Base-by-base conservation (phyloP, 345 rosid species). In the Theobroma cacao region DNA sequence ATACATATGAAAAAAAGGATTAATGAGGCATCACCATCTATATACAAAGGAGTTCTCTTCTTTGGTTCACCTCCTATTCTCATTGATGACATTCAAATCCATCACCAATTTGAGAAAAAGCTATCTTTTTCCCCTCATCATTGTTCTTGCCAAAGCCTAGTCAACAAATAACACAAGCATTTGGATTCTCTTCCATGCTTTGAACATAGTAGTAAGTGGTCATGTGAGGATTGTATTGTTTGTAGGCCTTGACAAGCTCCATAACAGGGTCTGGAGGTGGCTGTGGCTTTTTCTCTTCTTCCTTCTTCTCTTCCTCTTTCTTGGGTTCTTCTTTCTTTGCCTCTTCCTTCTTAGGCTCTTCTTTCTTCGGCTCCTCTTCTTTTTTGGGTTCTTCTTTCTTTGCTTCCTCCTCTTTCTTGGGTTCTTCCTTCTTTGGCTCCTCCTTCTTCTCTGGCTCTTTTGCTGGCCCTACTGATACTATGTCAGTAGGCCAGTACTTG, bases 131-230 rank as follows among this genome's bases (percentile, higher is more conserved):
- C 33, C 59, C 17, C 45, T 41, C 65, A 28, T 56, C 47, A 31
- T 59, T 24, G 58, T 3, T 7, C 17, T 78, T 55, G 73, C 72
- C 56, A 74, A 64, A 76, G 7, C 64, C 77, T 24, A 76, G 22
- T 84, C 48, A 88, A 59, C 83, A 88, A n/a, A 95, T 93, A 74
- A 84, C 91, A 81, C 98, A 95, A 62, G 96, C 99, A 82, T 92
- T 95, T 79, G 99, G 98, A 72, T 93, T 90, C 90, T 95, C 99
- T 68, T 95, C 99, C 52, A 92, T 90, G 86, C 97, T 95, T 52
- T 87, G 99, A 26, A 82, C 93, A 82, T 92, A 82, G 85, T 93
- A 95, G 72, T 95, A 86, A 5, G 85, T 80, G 28, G 94, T 88
- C 83, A 85, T 61, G 28, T 91, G 91, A 83, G 98, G 98, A 83